A percentile compares a stretch with the other conserved stretches of the same genome.
Evolutionary conservation across 768 basidiomycete genomes (phyloP).

Genomic region (Boletus pseudo-olivaceus): DNA sequence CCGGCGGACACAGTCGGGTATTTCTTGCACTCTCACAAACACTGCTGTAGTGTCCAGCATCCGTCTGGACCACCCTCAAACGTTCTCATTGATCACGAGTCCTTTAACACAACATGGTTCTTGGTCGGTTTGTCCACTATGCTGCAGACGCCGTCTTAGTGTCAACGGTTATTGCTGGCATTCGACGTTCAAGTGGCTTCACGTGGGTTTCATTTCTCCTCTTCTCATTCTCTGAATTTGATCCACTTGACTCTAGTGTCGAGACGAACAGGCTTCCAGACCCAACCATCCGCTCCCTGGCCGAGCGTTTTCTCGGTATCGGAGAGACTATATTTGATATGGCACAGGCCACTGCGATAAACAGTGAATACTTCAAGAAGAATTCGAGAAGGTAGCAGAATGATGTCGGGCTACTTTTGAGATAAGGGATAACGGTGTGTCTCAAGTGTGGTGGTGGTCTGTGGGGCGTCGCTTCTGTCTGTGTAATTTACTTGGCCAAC

Average conservation of each 20-base stretch:
- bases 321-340: slow-evolving; percentile 91
- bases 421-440: slow-evolving; percentile 2
- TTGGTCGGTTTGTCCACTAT: slow-evolving; percentile 77
- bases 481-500: slow-evolving; percentile 27
- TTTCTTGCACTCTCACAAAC: neutral
- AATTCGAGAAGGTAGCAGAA: slow-evolving; percentile 36
- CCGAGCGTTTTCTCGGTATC: slow-evolving; percentile 78
- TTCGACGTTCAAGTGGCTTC: slow-evolving; percentile 87
- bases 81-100: neutral
- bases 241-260: slow-evolving; percentile 42
- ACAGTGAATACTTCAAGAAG: slow-evolving; percentile 77
- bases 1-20: neutral
- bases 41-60: neutral
- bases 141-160: slow-evolving; percentile 80
- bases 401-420: neutral
- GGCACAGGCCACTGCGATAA: slow-evolving; percentile 80
- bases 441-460: slow-evolving; percentile 7
- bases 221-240: neutral
- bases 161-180: slow-evolving; percentile 87
- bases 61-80: neutral
- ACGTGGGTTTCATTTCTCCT: slow-evolving; percentile 52
- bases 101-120: slow-evolving; percentile 41
- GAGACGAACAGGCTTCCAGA: slow-evolving; percentile 71
- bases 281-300: slow-evolving; percentile 67
- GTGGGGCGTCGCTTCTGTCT: slow-evolving; percentile 16